Evolutionary conservation across 2,329 filamentous ascomycete species (phyloP).

Genomic region (Pseudogymnoascus sp.): DNA sequence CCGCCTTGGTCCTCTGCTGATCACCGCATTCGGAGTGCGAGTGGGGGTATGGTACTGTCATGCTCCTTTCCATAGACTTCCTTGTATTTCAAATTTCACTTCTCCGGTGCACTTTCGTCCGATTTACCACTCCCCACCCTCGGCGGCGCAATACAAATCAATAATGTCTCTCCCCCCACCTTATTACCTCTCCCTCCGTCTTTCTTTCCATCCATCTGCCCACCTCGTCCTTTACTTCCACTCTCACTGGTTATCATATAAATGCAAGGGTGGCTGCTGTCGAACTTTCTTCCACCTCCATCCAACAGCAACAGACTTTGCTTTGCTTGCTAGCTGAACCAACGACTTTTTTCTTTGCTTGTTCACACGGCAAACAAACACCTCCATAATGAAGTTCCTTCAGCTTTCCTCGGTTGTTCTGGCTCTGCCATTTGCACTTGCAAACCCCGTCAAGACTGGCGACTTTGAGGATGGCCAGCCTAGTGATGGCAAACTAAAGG

Average conservation of each 20-base stretch:
- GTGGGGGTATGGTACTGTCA: background rate
- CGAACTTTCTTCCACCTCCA: background rate
- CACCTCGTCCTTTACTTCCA: background rate
- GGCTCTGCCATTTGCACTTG: conserved; percentile 1
- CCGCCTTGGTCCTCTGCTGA: background rate
- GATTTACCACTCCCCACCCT: background rate
- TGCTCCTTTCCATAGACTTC: background rate
- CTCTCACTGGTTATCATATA: conserved; percentile 1
- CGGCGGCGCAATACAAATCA: background rate
- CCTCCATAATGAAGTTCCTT: background rate
- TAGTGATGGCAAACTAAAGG: conserved; percentile 47
- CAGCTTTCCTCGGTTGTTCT: background rate
- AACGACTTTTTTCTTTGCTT: background rate
- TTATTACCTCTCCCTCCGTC: background rate
- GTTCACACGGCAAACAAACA: background rate
- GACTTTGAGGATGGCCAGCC: conserved; percentile 46
- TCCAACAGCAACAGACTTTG: background rate
- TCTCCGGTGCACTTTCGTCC: background rate
- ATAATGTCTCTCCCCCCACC: background rate
- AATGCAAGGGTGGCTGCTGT: conserved; percentile 1
- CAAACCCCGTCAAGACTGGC: background rate
- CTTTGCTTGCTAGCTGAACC: conserved; percentile 1
- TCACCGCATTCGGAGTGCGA: background rate
- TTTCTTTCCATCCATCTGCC: background rate
- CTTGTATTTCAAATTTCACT: background rate